A percentile compares a stretch with the other conserved stretches of the same genome.
These are phyloP conservation scores for Angomonas ambiguus DNA, from an alignment of 208 protist species.

Conservation along the genomic window DNA sequence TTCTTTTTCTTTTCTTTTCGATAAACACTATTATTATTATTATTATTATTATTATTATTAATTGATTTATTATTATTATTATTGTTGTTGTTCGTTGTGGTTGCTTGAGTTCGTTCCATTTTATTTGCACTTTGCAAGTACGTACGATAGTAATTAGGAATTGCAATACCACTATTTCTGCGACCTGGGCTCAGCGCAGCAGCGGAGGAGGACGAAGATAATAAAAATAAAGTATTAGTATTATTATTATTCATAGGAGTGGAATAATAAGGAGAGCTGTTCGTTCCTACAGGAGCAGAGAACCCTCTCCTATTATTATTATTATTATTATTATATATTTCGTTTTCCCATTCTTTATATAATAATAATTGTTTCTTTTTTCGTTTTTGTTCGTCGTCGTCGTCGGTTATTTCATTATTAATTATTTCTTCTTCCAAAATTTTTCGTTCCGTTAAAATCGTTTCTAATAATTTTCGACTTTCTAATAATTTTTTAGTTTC, in stretches of 20 bases:
- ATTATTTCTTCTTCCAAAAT: neutral
- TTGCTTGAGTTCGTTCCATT: too few relatives aligned
- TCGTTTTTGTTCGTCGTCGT: neutral
- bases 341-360: neutral
- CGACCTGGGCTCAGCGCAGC: too few relatives aligned
- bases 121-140: neutral
- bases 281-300: too few relatives aligned
- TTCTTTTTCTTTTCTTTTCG: neutral
- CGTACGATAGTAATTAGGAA: neutral
- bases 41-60: conserved; percentile 5
- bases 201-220: too few relatives aligned
- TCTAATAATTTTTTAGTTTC: too few relatives aligned
- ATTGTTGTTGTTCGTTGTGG: neutral
- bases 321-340: too few relatives aligned
- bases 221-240: neutral
- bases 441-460: neutral
- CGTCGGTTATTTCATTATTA: neutral
- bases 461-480: too few relatives aligned
- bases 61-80: conserved; percentile 7
- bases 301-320: too few relatives aligned
- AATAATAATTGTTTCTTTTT: neutral
- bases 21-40: neutral
- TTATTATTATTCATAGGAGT: neutral
- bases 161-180: neutral
- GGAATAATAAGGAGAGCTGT: too few relatives aligned